A percentile compares a stretch with the other conserved stretches of the same genome.
Conservation (phyloP, 2,329 filamentous ascomycete genomes). For the Phaeosphaeriaceae sp. region DNA sequence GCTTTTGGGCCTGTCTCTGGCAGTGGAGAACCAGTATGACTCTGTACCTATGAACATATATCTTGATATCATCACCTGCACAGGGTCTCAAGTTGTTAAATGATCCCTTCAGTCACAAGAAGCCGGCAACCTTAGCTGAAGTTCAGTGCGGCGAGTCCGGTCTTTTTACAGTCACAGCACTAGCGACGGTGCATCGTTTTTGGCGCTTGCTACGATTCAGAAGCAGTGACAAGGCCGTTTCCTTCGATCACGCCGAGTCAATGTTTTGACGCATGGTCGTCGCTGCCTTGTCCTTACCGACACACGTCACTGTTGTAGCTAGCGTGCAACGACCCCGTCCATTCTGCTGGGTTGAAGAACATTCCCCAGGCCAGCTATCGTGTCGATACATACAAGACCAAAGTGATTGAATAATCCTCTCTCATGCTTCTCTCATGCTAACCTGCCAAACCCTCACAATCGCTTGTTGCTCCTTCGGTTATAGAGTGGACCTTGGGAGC, state of each 20-base stretch:
- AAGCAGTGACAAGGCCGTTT: not conserved
- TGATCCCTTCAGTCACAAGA: not conserved
- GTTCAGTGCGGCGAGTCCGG: not conserved
- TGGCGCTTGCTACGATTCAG: not conserved
- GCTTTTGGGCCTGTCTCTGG: not conserved
- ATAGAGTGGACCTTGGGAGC: too few relatives aligned
- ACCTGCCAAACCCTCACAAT: not conserved
- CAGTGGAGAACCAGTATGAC: not conserved
- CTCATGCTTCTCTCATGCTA: not conserved
- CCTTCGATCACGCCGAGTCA: not conserved
- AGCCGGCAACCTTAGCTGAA: not conserved
- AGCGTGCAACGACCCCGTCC: conserved; percentile 10
- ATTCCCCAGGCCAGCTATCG: conserved; percentile 14
- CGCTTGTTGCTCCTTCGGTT: not conserved
- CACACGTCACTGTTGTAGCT: conserved; percentile 13
- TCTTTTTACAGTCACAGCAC: not conserved
- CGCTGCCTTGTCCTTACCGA: conserved; percentile 20
- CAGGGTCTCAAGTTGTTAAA: not conserved
- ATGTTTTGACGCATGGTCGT: conserved; percentile 23
- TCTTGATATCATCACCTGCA: not conserved
- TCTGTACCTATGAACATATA: not conserved
- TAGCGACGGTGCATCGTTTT: not conserved
- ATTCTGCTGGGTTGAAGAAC: conserved; percentile 20
- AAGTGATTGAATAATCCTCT: not conserved
- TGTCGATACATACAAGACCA: not conserved